Evolutionary conservation across 257 asterid genomes (phyloP).

Genomic region (Osmanthus fragrans): DNA sequence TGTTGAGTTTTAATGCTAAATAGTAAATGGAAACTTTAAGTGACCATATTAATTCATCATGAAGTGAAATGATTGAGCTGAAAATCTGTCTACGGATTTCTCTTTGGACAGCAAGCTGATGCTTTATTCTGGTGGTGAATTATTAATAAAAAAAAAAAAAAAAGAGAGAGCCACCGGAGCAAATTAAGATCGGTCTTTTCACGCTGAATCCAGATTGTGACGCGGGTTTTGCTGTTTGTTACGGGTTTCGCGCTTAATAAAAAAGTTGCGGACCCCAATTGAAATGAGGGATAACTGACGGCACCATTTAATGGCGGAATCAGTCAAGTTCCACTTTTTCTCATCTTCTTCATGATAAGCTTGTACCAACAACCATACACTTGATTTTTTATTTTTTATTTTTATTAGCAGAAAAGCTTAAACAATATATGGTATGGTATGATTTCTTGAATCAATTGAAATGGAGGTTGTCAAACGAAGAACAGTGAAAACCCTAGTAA

Average conservation of each 20-base stretch:
- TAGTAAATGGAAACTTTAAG: neutral
- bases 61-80: neutral
- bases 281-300: too few species aligned
- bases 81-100: neutral
- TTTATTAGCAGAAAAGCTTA: neutral
- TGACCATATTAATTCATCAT: too few species aligned
- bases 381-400: neutral
- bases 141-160: too few species aligned
- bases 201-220: neutral
- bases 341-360: neutral
- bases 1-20: neutral
- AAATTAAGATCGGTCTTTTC: neutral
- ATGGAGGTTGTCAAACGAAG: slow-evolving; percentile 76
- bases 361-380: slow-evolving; percentile 24
- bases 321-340: neutral
- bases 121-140: too few species aligned
- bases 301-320: neutral
- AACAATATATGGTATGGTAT: neutral
- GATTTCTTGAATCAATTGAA: slow-evolving; percentile 14
- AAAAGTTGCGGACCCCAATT: too few species aligned
- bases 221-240: neutral
- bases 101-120: neutral
- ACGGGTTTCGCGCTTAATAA: too few species aligned
- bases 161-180: neutral
- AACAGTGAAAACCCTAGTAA: slow-evolving; percentile 55